Evolutionary conservation across 2,329 filamentous ascomycete genomes (phyloP), one percentile per base, ranked within the genome.

Genomic region (Cordyceps farinosa): DNA sequence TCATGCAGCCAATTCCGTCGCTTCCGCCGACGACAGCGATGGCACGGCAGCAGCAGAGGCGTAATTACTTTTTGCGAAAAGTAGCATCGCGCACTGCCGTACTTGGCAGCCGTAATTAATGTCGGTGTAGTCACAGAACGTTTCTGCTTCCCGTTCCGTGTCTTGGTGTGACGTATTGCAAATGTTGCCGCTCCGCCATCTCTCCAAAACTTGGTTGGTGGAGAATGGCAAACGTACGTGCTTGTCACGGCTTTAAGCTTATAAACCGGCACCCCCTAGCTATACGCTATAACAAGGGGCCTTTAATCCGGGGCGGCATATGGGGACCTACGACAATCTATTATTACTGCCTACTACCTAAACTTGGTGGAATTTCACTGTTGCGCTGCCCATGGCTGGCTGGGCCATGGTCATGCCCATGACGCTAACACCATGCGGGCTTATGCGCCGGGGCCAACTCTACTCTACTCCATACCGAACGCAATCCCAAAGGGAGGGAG

Each of bases 391-490:
- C 22, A 22, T 22, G 22, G 22, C 22, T 22, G 22, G n/a, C 13
- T 40, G n/a, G n/a, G n/a, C 13, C 11, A 8, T 48, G 27, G 27
- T 48, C 22, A 48, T 48, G 45, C 22, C 22, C 5, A 30, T 48
- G 27, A 27, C 45, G 22, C 53, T 45, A 56, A 38, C 38, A 56
- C 29, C 40, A 56, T 56, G 53, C 53, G 40, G 38, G 53, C 53
- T 44, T 56, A 56, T 44, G 38, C 38, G 22, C 17, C 53, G 30
- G 13, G 38, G 10, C 13, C 22, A 22, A 22, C 22, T 22, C 51
- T 42, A 56, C 53, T 34, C 22, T 56, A 11, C 53, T 32, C 53
- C 53, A 56, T 56, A 32, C 53, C 38, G 53, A 56, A 45, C 15
- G 53, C 53, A 27, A 56, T 9, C 29, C 53, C 40, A 40, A 1